These are phyloP conservation scores for Stellera chamaejasme DNA, from an alignment of 345 rosid species.

Conservation along the genomic window DNA sequence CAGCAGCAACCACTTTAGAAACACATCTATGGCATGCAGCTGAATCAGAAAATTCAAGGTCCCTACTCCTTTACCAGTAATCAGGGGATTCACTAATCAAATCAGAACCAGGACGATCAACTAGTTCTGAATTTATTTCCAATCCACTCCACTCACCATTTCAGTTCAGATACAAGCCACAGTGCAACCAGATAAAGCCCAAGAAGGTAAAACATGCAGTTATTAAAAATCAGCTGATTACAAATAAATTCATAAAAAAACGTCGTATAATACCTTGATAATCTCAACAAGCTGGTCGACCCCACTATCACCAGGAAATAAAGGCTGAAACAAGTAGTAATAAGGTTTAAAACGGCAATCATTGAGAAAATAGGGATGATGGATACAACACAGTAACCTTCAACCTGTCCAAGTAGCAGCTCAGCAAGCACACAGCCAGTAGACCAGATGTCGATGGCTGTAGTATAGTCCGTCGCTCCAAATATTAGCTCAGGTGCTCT, in stretches of 20 bases:
- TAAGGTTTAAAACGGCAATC: not conserved
- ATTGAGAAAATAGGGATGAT: not conserved
- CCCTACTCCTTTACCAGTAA: too few relatives aligned
- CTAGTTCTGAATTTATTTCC: too few relatives aligned
- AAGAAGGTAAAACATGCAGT: too few relatives aligned
- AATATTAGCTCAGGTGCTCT: slow-evolving; percentile 98
- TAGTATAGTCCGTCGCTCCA: slow-evolving; percentile 92
- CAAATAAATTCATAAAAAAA: not conserved
- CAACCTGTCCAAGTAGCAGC: slow-evolving; percentile 87
- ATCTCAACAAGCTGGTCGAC: slow-evolving; percentile 98
- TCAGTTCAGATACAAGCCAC: too few relatives aligned
- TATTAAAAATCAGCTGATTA: not conserved
- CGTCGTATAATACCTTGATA: slow-evolving; percentile 56
- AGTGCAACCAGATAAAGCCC: too few relatives aligned
- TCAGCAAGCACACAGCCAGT: slow-evolving; percentile 96
- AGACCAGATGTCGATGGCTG: slow-evolving; percentile 98
- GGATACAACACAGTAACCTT: not conserved
- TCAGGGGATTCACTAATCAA: too few relatives aligned
- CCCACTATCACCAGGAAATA: slow-evolving; percentile 97
- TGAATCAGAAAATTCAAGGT: too few relatives aligned
- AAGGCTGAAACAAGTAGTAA: slow-evolving; percentile 47
- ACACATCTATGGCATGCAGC: too few relatives aligned
- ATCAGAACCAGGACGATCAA: too few relatives aligned
- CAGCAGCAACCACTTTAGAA: too few relatives aligned
- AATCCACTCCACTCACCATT: too few relatives aligned